A percentile compares a stretch with the other conserved stretches of the same genome.
Evolutionary conservation across 768 basidiomycete genomes (phyloP).

Genomic region (Kwoniella heveanensis): DNA sequence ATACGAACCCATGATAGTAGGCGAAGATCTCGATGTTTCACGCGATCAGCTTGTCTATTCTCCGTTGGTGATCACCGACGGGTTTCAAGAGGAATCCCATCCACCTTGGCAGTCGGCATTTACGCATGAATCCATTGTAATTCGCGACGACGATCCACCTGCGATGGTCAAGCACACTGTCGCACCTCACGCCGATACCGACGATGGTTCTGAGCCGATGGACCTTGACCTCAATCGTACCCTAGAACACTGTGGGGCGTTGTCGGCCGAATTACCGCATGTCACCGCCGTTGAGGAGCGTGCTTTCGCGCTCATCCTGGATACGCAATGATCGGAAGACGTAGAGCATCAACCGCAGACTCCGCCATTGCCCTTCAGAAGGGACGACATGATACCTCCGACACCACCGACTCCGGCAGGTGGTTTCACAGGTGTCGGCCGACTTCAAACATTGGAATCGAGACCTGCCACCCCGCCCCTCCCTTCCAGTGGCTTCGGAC

Average conservation of each 20-base stretch:
- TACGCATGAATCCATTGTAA: neutral
- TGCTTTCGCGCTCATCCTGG: too few relatives aligned
- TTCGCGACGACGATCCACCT: neutral
- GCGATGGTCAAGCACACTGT: too few relatives aligned
- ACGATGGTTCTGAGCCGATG: too few relatives aligned
- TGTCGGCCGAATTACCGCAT: too few relatives aligned
- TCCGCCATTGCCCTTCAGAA: neutral
- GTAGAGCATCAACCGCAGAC: neutral
- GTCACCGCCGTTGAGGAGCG: too few relatives aligned
- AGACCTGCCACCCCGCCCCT: neutral
- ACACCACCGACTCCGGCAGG: too few relatives aligned
- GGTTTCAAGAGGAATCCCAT: neutral
- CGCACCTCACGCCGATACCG: too few relatives aligned
- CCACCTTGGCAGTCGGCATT: neutral
- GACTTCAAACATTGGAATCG: too few relatives aligned
- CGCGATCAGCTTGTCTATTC: neutral
- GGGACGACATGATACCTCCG: neutral
- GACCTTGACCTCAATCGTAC: too few relatives aligned
- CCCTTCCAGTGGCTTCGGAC: neutral
- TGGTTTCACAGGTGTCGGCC: too few relatives aligned
- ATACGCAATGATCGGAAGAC: neutral
- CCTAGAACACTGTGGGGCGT: too few relatives aligned
- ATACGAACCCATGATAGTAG: neutral
- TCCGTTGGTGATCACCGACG: conserved; percentile 10
- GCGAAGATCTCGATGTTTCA: neutral